These are phyloP conservation scores for Mediolabrus comicus DNA, from an alignment of 108 stramenopile genomes.

Conservation along the genomic window DNA sequence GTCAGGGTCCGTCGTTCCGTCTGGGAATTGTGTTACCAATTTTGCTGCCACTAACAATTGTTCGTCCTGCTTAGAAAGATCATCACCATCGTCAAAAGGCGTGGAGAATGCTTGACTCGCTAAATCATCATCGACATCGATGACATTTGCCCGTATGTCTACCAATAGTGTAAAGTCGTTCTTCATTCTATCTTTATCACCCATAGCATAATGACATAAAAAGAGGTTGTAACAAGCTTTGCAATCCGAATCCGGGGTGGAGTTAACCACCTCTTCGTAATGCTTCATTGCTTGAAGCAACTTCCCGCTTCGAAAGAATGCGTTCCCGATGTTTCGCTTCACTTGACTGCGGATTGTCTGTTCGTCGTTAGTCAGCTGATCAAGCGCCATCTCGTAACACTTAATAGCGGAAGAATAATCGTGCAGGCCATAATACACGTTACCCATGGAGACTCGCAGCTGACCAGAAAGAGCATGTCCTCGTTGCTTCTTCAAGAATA, in stretches of 20 bases:
- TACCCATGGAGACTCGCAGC: constrained; percentile 87
- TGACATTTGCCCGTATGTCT: constrained; percentile 27
- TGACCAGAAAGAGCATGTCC: constrained; percentile 45
- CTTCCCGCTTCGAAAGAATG: constrained; percentile 76
- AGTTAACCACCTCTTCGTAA: constrained; percentile 76
- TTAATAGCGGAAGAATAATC: constrained; percentile 83
- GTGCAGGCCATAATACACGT: constrained; percentile 79
- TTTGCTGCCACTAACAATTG: constrained; percentile 42
- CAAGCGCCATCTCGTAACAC: constrained; percentile 88
- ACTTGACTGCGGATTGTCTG: constrained; percentile 72
- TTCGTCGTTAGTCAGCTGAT: constrained; percentile 70
- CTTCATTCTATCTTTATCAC: constrained; percentile 71
- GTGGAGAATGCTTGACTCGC: not conserved
- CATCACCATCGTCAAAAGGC: not conserved
- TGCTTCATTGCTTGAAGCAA: constrained; percentile 80
- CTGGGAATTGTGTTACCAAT: constrained; percentile 72
- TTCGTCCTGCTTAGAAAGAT: constrained; percentile 1
- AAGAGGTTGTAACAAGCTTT: constrained; percentile 87
- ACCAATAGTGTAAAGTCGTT: constrained; percentile 59
- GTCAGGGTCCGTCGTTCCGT: constrained; percentile 48
- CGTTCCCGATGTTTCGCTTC: constrained; percentile 85
- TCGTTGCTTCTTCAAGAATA: constrained; percentile 67
- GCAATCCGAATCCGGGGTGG: constrained; percentile 52
- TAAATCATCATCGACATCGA: not conserved
- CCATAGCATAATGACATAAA: constrained; percentile 82